Percentiles rank a stretch among this genome's conserved stretches.
These are phyloP conservation scores for Leccinum obscurum DNA, from an alignment of 768 basidiomycete genomes.

Conservation along the genomic window DNA sequence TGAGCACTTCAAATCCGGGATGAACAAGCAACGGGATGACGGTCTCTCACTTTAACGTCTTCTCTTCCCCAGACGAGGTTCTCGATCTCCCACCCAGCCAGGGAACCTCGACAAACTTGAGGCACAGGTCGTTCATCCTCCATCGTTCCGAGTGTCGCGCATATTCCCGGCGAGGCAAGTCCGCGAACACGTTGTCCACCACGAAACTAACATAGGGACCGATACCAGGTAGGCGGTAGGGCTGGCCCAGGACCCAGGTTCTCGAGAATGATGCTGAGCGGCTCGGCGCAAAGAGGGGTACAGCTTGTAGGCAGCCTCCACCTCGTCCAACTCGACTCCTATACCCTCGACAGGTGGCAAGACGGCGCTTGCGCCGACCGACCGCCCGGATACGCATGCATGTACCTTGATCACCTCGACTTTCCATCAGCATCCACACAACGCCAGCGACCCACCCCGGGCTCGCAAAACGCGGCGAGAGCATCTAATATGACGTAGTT, in stretches of 20 bases:
- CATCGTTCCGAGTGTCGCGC: conserved; percentile 74
- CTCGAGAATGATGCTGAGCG: conserved; percentile 77
- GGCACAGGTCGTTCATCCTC: conserved; percentile 81
- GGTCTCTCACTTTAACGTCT: conserved; percentile 51
- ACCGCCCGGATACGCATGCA: conserved; percentile 33
- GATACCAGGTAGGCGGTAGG: conserved; percentile 57
- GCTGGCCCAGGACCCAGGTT: conserved; percentile 58
- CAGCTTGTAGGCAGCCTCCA: conserved; percentile 72
- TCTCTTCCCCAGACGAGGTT: conserved; percentile 60
- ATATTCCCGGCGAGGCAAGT: conserved; percentile 75
- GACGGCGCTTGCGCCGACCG: conserved; percentile 28
- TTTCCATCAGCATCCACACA: conserved; percentile 77
- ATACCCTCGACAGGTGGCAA: conserved; percentile 71
- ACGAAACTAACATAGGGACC: conserved; percentile 84
- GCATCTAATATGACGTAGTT: conserved; percentile 78
- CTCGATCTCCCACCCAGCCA: conserved; percentile 82
- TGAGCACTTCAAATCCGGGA: conserved; percentile 86
- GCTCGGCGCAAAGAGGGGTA: conserved; percentile 70
- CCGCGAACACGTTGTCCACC: conserved; percentile 84
- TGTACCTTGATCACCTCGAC: conserved; percentile 82
- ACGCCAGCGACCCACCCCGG: conserved; percentile 72
- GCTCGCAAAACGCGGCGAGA: conserved; percentile 78
- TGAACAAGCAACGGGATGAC: conserved; percentile 64
- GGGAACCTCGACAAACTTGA: conserved; percentile 75
- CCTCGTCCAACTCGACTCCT: conserved; percentile 83